A percentile compares a stretch with the other conserved stretches of the same genome.
Conservation (phyloP, 768 basidiomycete genomes). For the Amylocystis lapponica region DNA sequence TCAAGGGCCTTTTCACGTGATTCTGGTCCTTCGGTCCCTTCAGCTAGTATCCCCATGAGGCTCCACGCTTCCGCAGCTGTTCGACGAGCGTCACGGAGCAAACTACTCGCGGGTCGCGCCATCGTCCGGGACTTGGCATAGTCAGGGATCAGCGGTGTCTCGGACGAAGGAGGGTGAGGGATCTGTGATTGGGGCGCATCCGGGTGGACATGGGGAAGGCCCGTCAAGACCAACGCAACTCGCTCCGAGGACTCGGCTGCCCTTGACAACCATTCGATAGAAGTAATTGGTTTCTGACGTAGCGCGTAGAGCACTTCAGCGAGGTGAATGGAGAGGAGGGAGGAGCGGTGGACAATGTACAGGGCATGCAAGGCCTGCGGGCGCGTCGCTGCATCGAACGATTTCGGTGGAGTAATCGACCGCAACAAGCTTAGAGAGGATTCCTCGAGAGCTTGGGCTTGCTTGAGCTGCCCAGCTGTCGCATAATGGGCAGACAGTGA, state of each 20-base stretch:
- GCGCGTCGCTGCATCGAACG: slow-evolving; percentile 39
- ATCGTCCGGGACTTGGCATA: slow-evolving; percentile 47
- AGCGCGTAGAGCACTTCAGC: slow-evolving; percentile 65
- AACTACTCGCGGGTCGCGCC: slow-evolving; percentile 45
- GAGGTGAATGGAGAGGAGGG: slow-evolving; percentile 66
- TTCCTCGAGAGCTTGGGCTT: slow-evolving; percentile 56
- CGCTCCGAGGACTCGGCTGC: slow-evolving; percentile 68
- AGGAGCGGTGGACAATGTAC: slow-evolving; percentile 66
- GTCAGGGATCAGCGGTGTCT: slow-evolving; percentile 34
- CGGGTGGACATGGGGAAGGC: slow-evolving; percentile 31
- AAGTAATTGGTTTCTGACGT: slow-evolving; percentile 34
- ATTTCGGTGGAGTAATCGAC: slow-evolving; percentile 42
- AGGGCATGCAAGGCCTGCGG: slow-evolving; percentile 59
- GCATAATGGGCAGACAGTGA: slow-evolving; percentile 72
- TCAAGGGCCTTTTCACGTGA: slow-evolving; percentile 40
- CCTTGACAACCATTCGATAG: slow-evolving; percentile 49
- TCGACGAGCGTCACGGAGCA: slow-evolving; percentile 65
- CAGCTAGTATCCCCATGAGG: slow-evolving; percentile 61
- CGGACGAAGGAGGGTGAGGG: slow-evolving; percentile 33
- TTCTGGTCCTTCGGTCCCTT: slow-evolving; percentile 28
- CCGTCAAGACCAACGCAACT: slow-evolving; percentile 50
- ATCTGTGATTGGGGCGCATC: slow-evolving; percentile 29
- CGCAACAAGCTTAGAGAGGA: slow-evolving; percentile 49
- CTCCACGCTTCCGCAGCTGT: slow-evolving; percentile 75
- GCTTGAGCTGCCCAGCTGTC: slow-evolving; percentile 44